Conservation (phyloP, 2,329 filamentous ascomycete genomes). For the Xylaria sp. region DNA sequence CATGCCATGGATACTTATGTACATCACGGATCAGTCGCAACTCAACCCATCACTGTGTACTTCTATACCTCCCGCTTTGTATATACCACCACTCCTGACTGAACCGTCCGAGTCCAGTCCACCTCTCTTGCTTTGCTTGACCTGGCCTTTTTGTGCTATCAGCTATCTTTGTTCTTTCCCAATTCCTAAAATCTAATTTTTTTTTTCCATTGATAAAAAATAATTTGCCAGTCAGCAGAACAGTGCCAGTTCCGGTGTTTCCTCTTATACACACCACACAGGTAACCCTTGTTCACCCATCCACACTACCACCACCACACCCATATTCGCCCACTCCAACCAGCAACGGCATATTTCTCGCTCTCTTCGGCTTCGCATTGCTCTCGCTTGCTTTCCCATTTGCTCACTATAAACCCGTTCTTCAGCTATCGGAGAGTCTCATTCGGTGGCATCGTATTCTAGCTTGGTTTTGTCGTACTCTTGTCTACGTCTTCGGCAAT, state of each 20-base stretch:
- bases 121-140: constrained; percentile 24
- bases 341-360: constrained; percentile 42
- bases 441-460: constrained; percentile 29
- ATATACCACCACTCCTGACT: constrained; percentile 28
- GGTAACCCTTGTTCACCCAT: constrained; percentile 42
- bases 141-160: constrained; percentile 33
- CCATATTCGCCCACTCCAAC: constrained; percentile 41
- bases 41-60: constrained; percentile 25
- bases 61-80: constrained; percentile 27
- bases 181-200: constrained; percentile 27
- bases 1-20: constrained; percentile 8
- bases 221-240: constrained; percentile 36
- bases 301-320: constrained; percentile 41
- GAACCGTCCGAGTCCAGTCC: neutral
- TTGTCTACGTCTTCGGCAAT: constrained; percentile 57
- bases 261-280: constrained; percentile 34
- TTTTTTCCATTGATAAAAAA: constrained; percentile 31
- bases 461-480: constrained; percentile 43
- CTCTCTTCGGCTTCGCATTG: constrained; percentile 43
- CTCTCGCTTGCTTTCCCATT: constrained; percentile 32
- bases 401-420: constrained; percentile 34
- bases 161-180: constrained; percentile 38
- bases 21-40: constrained; percentile 9
- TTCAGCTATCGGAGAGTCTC: constrained; percentile 23
- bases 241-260: constrained; percentile 29